A percentile compares a stretch with the other conserved stretches of the same genome.
phyloP scores from a whole-genome alignment of 2,329 filamentous ascomycete species.

The Aspergillus ruber region DNA sequence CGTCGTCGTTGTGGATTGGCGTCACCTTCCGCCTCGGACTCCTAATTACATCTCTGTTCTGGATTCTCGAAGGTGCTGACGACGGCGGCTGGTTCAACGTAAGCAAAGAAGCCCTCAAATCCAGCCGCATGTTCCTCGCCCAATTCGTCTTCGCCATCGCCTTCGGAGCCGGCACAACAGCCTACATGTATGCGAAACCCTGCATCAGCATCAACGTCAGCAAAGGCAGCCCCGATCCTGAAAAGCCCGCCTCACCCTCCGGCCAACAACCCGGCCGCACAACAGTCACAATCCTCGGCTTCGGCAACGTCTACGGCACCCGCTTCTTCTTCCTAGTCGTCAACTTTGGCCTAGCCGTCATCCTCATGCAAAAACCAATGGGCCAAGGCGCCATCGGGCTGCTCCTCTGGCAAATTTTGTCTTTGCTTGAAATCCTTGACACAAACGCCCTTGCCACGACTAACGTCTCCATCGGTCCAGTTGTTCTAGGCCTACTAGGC shows the following conservation, averaged over 20 bases:
- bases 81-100: constrained; percentile 70
- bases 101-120: constrained; percentile 60
- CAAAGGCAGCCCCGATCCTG: constrained; percentile 37
- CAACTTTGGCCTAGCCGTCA: constrained; percentile 68
- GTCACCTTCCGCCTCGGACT: constrained; percentile 71
- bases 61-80: constrained; percentile 83
- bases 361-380: constrained; percentile 89
- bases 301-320: constrained; percentile 86
- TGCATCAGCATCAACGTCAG: constrained; percentile 66
- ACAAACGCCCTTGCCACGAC: constrained; percentile 57
- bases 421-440: constrained; percentile 60
- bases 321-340: constrained; percentile 79
- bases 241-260: constrained; percentile 31
- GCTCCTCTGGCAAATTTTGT: constrained; percentile 82
- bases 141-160: constrained; percentile 74
- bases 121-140: constrained; percentile 67
- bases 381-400: constrained; percentile 77
- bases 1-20: constrained; percentile 77
- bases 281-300: constrained; percentile 74
- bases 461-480: constrained; percentile 65
- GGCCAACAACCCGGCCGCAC: constrained; percentile 30
- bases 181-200: constrained; percentile 79
- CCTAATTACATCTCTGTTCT: constrained; percentile 71
- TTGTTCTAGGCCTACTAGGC: constrained; percentile 79
- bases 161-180: constrained; percentile 75